Percentiles rank a stretch among this genome's conserved stretches.
phyloP scores from a whole-genome alignment of 2,329 filamentous ascomycete genomes.

The Pseudogymnoascus sp. region DNA sequence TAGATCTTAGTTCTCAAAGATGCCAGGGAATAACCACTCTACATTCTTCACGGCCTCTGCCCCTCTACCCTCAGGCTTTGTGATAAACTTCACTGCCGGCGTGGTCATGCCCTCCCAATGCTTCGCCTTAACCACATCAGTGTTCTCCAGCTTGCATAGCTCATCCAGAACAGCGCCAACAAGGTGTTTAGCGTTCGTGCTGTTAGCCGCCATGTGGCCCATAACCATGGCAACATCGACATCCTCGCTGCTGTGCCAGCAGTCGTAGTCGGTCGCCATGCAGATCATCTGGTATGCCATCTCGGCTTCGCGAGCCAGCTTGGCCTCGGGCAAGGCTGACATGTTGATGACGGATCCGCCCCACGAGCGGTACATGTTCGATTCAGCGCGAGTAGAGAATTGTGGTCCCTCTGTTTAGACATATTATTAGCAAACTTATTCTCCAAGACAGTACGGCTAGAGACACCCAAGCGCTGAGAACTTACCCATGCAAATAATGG shows the following conservation, averaged over 20 bases:
- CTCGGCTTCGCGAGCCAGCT: constrained; percentile 92
- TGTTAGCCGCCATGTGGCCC: constrained; percentile 90
- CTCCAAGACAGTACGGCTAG: not conserved
- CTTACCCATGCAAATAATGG: constrained; percentile 84
- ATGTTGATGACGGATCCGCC: constrained; percentile 97
- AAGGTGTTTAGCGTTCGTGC: constrained; percentile 75
- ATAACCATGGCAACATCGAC: constrained; percentile 97
- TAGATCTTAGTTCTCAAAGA: constrained; percentile 7
- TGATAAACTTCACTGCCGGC: constrained; percentile 74
- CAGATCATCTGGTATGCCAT: constrained; percentile 97
- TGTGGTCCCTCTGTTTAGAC: constrained; percentile 76
- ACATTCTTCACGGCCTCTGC: constrained; percentile 71
- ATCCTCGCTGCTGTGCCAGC: constrained; percentile 77
- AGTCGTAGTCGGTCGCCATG: constrained; percentile 99
- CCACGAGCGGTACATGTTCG: constrained; percentile 88
- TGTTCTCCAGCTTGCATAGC: constrained; percentile 68
- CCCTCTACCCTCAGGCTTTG: constrained; percentile 65
- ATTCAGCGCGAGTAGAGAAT: constrained; percentile 94
- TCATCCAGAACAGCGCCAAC: constrained; percentile 83
- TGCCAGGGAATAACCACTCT: constrained; percentile 76
- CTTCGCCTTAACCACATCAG: constrained; percentile 67
- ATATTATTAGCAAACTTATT: not conserved
- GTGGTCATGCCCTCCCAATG: constrained; percentile 70
- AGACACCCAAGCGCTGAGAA: constrained; percentile 17
- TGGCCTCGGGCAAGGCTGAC: constrained; percentile 90